A percentile compares a stretch with the other conserved stretches of the same genome.
Evolutionary conservation across 1,284 basidiomycete genomes (phyloP).

Genomic region (Tylopilus sp.): DNA sequence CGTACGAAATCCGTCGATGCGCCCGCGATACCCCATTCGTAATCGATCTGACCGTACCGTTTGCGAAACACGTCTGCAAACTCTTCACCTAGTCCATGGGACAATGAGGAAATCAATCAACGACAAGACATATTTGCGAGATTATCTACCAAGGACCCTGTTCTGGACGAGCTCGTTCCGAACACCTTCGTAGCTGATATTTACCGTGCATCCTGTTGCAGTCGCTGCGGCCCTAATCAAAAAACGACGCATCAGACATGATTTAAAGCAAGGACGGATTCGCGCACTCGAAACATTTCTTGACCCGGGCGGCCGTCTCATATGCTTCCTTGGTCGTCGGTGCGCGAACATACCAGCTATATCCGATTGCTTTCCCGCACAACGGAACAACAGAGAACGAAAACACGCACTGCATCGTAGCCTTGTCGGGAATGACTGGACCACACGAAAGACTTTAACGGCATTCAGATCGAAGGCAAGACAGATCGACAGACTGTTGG

Average conservation of each 20-base stretch:
- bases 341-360: conserved; percentile 65
- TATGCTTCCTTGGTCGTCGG: conserved; percentile 62
- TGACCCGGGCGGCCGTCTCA: conserved; percentile 56
- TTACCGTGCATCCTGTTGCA: conserved; percentile 68
- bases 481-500: conserved; percentile 46
- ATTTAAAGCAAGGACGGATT: neutral
- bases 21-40: conserved; percentile 52
- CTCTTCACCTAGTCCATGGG: conserved; percentile 47
- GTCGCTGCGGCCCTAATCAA: conserved; percentile 16
- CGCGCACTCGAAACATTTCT: conserved; percentile 70
- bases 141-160: conserved; percentile 46
- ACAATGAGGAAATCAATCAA: neutral
- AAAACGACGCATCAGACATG: neutral
- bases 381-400: neutral
- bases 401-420: conserved; percentile 54
- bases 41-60: conserved; percentile 53
- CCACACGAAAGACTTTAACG: neutral
- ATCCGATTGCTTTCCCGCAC: neutral
- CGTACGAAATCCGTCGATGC: conserved; percentile 68
- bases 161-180: conserved; percentile 68
- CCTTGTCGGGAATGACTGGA: conserved; percentile 75
- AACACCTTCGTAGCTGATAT: conserved; percentile 42
- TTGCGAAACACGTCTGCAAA: conserved; percentile 52
- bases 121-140: neutral
- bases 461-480: neutral